A percentile compares a stretch with the other conserved stretches of the same genome.
These are phyloP conservation scores for Xylariaceae sp. DNA, from an alignment of 2,329 filamentous ascomycete species.

Conservation along the genomic window DNA sequence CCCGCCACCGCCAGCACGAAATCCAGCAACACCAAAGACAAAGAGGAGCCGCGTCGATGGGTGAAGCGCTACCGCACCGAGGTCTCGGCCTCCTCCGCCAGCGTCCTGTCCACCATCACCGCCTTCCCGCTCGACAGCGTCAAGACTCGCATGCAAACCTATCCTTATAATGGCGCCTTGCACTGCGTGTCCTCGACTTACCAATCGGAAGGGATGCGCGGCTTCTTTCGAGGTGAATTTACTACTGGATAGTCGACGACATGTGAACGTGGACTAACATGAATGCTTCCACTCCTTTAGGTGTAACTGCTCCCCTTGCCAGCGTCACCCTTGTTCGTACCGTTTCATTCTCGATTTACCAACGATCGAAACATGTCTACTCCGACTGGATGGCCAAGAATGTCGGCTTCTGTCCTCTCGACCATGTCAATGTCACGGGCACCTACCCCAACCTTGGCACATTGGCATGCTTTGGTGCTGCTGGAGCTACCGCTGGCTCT, in stretches of 20 bases:
- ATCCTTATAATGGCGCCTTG: constrained; percentile 69
- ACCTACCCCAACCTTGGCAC: constrained; percentile 71
- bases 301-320: constrained; percentile 74
- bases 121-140: constrained; percentile 88
- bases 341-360: constrained; percentile 77
- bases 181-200: constrained; percentile 76
- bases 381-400: constrained; percentile 67
- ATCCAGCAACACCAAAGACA: constrained; percentile 20
- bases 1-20: neutral
- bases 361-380: constrained; percentile 68
- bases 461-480: constrained; percentile 70
- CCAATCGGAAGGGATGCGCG: constrained; percentile 63
- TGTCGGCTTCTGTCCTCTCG: constrained; percentile 65
- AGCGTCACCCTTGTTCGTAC: constrained; percentile 75
- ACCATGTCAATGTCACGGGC: constrained; percentile 66
- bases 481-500: constrained; percentile 75
- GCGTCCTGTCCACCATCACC: constrained; percentile 70
- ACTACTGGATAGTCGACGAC: neutral
- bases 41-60: constrained; percentile 43
- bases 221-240: constrained; percentile 73
- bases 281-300: constrained; percentile 34
- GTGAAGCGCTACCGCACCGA: constrained; percentile 77
- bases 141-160: constrained; percentile 87
- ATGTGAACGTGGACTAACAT: constrained; percentile 4
- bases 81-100: constrained; percentile 72